Percentiles rank a stretch among this genome's conserved stretches.
These are phyloP conservation scores for Populus hybrid DNA, from an alignment of 441 rosid genomes.

Conservation along the genomic window DNA sequence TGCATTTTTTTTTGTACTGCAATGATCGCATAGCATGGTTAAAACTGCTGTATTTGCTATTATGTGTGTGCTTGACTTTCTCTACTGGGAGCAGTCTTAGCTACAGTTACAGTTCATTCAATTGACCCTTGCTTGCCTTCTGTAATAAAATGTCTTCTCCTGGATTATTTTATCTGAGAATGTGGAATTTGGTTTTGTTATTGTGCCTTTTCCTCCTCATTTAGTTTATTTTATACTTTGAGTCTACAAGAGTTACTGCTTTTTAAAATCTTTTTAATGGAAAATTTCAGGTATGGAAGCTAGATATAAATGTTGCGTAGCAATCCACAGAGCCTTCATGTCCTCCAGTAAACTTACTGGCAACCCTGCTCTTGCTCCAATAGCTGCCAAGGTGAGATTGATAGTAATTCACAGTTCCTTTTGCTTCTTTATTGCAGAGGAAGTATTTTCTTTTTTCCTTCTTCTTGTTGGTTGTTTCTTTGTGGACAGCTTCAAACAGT, in stretches of 20 bases:
- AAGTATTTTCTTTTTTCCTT: too few species aligned
- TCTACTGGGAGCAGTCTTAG: not conserved
- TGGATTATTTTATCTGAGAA: too few species aligned
- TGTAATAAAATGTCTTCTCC: too few species aligned
- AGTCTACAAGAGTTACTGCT: not conserved
- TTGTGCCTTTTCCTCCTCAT: not conserved
- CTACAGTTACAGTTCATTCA: not conserved
- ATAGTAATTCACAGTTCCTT: not conserved
- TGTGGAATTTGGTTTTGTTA: not conserved
- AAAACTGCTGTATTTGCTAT: not conserved
- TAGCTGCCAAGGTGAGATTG: slow-evolving; percentile 61
- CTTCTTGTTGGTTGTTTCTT: not conserved
- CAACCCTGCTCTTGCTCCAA: slow-evolving; percentile 54
- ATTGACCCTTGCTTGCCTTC: not conserved
- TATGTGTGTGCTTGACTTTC: not conserved
- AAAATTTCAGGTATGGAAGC: slow-evolving; percentile 70
- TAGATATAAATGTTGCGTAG: slow-evolving; percentile 72
- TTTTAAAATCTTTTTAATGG: slow-evolving; percentile 3
- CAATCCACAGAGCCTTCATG: slow-evolving; percentile 57
- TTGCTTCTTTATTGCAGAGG: not conserved
- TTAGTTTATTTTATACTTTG: not conserved
- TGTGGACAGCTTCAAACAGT: not conserved
- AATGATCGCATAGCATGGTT: not conserved
- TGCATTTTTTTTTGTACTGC: not conserved
- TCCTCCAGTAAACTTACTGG: slow-evolving; percentile 46